Conservation (phyloP, 2,329 filamentous ascomycete genomes). For the Pseudogymnoascus sp. region DNA sequence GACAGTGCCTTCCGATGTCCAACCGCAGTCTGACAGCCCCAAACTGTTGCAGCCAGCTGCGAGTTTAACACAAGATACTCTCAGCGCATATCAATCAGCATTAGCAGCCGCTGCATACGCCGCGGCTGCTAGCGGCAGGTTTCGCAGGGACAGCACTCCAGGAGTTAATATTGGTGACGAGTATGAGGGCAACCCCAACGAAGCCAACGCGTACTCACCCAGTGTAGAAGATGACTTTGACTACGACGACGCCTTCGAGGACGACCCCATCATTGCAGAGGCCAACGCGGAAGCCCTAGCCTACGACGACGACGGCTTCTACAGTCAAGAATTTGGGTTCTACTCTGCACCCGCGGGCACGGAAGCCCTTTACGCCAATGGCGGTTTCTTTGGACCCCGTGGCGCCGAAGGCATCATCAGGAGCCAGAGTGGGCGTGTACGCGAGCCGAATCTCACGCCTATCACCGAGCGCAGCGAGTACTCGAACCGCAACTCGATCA, state of each 20-base stretch:
- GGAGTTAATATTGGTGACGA: conserved; percentile 18
- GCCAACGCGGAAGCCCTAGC: conserved; percentile 91
- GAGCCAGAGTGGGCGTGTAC: conserved; percentile 63
- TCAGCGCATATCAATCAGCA: conserved; percentile 73
- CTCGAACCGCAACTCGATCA: conserved; percentile 85
- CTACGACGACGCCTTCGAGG: conserved; percentile 61
- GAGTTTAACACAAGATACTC: conserved; percentile 43
- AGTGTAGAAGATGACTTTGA: conserved; percentile 28
- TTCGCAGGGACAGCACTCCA: conserved; percentile 45
- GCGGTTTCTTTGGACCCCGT: conserved; percentile 80
- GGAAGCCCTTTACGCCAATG: conserved; percentile 51
- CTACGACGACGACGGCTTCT: conserved; percentile 87
- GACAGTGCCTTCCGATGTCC: not conserved
- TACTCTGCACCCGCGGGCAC: conserved; percentile 57
- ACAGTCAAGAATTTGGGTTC: conserved; percentile 94
- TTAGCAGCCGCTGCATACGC: conserved; percentile 73
- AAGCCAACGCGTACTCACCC: conserved; percentile 12
- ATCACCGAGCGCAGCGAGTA: conserved; percentile 96
- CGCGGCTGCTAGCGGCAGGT: conserved; percentile 68
- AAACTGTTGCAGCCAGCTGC: conserved; percentile 9
- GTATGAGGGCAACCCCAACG: conserved; percentile 15
- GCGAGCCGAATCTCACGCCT: conserved; percentile 87
- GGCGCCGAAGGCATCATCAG: conserved; percentile 51
- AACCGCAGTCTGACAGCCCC: not conserved
- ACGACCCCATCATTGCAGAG: conserved; percentile 87